Evolutionary conservation across 73 alveolate genomes (phyloP).

Genomic region (Durusdinium trenchii): DNA sequence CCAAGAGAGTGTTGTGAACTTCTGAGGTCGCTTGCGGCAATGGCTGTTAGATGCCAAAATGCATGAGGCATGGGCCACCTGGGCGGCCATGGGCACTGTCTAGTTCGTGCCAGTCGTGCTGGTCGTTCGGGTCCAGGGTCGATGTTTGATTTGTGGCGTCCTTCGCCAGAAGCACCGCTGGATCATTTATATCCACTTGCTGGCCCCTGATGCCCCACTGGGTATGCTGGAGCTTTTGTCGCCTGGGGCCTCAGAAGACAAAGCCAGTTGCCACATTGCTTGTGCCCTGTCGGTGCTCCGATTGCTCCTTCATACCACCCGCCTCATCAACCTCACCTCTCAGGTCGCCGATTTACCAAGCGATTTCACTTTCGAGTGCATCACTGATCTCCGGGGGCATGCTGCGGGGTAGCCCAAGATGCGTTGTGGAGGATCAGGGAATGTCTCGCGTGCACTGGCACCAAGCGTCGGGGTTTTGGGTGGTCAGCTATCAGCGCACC

Average conservation of each 20-base stretch:
- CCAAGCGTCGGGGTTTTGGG: too few relatives aligned
- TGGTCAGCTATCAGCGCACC: too few relatives aligned
- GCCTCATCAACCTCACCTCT: not conserved
- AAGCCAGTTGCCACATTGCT: too few relatives aligned
- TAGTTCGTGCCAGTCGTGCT: too few relatives aligned
- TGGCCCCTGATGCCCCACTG: conserved; percentile 62
- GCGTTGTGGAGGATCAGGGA: too few relatives aligned
- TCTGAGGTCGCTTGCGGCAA: not conserved
- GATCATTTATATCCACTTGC: conserved; percentile 22
- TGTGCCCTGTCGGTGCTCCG: too few relatives aligned
- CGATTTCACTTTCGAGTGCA: conserved; percentile 36
- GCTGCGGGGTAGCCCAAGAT: conserved; percentile 9
- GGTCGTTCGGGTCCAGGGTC: not conserved
- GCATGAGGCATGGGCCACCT: not conserved
- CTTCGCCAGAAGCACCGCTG: conserved; percentile 33
- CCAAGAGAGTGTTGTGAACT: not conserved
- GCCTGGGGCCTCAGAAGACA: not conserved
- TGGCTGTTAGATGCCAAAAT: not conserved
- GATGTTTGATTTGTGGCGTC: not conserved
- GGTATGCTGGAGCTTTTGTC: conserved; percentile 50
- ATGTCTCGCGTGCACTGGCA: too few relatives aligned
- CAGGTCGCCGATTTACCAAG: conserved; percentile 71
- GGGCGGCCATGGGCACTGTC: too few relatives aligned
- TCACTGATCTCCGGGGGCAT: conserved; percentile 57
- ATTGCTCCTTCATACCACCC: not conserved